Evolutionary conservation across 768 basidiomycete genomes (phyloP).

Genomic region (Xerocomellus dryophilus): DNA sequence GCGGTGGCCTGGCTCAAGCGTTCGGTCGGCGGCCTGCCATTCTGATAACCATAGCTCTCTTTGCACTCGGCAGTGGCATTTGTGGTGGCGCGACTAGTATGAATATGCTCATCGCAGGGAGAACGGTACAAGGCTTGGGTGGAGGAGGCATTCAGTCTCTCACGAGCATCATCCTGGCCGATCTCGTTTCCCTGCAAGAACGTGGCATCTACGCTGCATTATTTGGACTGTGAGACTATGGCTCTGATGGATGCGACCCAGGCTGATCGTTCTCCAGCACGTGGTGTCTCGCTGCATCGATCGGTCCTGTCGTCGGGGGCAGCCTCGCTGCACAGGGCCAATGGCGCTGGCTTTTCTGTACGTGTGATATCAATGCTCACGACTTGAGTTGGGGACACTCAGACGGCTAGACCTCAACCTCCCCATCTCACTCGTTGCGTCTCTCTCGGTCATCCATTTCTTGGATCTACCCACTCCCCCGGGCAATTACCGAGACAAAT

Average conservation of each 20-base stretch:
- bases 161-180: constrained; percentile 40
- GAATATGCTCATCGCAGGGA: constrained; percentile 23
- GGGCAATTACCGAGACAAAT: constrained; percentile 32
- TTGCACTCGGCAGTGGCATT: constrained; percentile 36
- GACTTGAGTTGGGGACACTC: background rate
- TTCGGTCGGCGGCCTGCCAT: constrained; percentile 32
- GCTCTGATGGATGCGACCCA: background rate
- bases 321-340: constrained; percentile 31
- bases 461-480: constrained; percentile 35
- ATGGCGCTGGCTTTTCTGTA: constrained; percentile 47
- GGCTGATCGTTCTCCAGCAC: constrained; percentile 14
- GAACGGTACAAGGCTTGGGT: constrained; percentile 35
- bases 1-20: constrained; percentile 30
- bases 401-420: constrained; percentile 37
- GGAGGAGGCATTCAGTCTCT: constrained; percentile 36
- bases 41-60: constrained; percentile 24
- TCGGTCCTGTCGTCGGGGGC: constrained; percentile 38
- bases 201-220: constrained; percentile 37
- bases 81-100: constrained; percentile 29
- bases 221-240: constrained; percentile 14
- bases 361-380: background rate
- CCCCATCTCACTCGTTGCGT: constrained; percentile 32
- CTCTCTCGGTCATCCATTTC: constrained; percentile 22
- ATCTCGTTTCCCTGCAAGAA: constrained; percentile 42
- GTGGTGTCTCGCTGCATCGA: constrained; percentile 33